These are phyloP conservation scores for Termitomyces sp. DNA, from an alignment of 768 basidiomycete genomes.

Conservation along the genomic window DNA sequence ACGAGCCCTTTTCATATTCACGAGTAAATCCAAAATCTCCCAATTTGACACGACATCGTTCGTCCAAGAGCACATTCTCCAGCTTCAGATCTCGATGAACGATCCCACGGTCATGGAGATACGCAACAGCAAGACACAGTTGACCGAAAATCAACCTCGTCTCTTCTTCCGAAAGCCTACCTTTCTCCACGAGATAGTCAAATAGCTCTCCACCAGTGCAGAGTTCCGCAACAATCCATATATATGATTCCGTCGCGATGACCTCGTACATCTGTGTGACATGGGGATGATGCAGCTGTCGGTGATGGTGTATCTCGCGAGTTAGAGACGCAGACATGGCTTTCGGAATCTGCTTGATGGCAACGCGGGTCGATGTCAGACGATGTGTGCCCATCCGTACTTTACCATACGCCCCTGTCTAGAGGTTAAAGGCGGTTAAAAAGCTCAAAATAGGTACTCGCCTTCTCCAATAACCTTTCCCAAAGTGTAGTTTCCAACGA, in stretches of 20 bases:
- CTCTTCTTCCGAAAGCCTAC: slow-evolving; percentile 82
- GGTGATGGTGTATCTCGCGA: slow-evolving; percentile 97
- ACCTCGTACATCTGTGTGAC: slow-evolving; percentile 97
- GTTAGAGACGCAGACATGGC: slow-evolving; percentile 88
- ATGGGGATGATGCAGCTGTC: slow-evolving; percentile 93
- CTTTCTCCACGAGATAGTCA: slow-evolving; percentile 96
- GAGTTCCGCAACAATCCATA: slow-evolving; percentile 97
- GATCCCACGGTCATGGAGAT: slow-evolving; percentile 89
- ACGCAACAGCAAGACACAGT: slow-evolving; percentile 88
- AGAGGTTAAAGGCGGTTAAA: slow-evolving; percentile 9
- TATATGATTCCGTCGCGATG: slow-evolving; percentile 91
- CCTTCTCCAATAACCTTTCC: slow-evolving; percentile 96
- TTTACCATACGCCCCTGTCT: slow-evolving; percentile 88
- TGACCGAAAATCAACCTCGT: slow-evolving; percentile 92
- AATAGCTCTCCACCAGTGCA: slow-evolving; percentile 97
- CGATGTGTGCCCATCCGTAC: slow-evolving; percentile 94
- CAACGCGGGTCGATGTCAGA: slow-evolving; percentile 86
- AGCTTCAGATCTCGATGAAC: slow-evolving; percentile 97
- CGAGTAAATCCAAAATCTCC: slow-evolving; percentile 95
- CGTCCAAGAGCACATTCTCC: slow-evolving; percentile 92
- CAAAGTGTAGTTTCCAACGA: slow-evolving; percentile 92
- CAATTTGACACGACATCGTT: slow-evolving; percentile 86
- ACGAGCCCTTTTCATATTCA: slow-evolving; percentile 74
- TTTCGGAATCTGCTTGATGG: slow-evolving; percentile 98
- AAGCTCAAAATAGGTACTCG: slow-evolving; percentile 31